Evolutionary conservation across 192 early-diverging fungal species (phyloP).

Genomic region (Obelidium mucronatum): DNA sequence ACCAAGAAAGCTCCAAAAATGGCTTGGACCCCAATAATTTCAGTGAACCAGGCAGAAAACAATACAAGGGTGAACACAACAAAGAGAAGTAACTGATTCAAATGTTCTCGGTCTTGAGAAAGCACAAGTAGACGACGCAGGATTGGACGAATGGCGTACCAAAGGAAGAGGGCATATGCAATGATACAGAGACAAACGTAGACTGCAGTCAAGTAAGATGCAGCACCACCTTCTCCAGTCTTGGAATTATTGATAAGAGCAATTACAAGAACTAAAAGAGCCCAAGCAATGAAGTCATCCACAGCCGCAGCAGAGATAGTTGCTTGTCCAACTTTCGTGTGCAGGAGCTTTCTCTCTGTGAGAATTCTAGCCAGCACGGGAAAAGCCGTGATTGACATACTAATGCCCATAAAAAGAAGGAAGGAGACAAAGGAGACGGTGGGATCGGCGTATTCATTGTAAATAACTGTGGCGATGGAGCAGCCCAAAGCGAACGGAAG

Average conservation of each 20-base stretch:
- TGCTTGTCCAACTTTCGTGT: slow-evolving; percentile 59
- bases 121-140: slow-evolving; percentile 42
- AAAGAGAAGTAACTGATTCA: slow-evolving; percentile 67
- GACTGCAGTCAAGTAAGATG: slow-evolving; percentile 65
- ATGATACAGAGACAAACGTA: slow-evolving; percentile 77
- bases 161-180: slow-evolving; percentile 73
- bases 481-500: slow-evolving; percentile 79
- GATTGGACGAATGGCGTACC: slow-evolving; percentile 72
- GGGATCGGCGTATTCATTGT: slow-evolving; percentile 44
- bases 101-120: not conserved
- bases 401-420: slow-evolving; percentile 83
- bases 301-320: slow-evolving; percentile 81
- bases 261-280: slow-evolving; percentile 60
- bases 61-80: slow-evolving; percentile 75
- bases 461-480: slow-evolving; percentile 75
- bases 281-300: slow-evolving; percentile 86
- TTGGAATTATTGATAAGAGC: slow-evolving; percentile 81
- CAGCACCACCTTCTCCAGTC: slow-evolving; percentile 37
- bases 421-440: slow-evolving; percentile 66
- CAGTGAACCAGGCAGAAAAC: slow-evolving; percentile 58
- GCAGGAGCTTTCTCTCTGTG: slow-evolving; percentile 81
- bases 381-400: slow-evolving; percentile 91
- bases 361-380: slow-evolving; percentile 92
- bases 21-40: slow-evolving; percentile 77
- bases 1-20: slow-evolving; percentile 93